Evolutionary conservation across 805 yeast genomes (phyloP).

Genomic region (Blastobotrys peoriensis): DNA sequence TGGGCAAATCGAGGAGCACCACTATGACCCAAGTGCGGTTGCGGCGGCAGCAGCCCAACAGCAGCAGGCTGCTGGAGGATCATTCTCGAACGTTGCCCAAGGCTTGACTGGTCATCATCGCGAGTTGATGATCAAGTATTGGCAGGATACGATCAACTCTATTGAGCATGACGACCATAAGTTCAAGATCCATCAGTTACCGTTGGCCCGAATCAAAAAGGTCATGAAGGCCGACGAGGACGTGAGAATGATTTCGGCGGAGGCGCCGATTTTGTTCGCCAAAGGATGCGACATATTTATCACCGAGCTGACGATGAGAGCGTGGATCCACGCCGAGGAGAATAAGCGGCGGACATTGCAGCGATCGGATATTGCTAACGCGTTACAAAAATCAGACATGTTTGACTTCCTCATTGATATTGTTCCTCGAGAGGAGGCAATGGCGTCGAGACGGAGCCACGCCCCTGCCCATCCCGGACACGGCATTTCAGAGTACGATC

Average conservation of each 20-base stretch:
- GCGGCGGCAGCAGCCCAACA: neutral
- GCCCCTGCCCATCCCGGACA: conserved; percentile 4
- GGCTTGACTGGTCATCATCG: conserved; percentile 78
- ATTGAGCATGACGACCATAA: conserved; percentile 69
- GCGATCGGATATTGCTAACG: conserved; percentile 91
- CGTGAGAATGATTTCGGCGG: conserved; percentile 96
- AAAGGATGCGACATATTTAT: conserved; percentile 97
- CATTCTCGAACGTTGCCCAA: conserved; percentile 86
- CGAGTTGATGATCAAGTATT: conserved; percentile 88
- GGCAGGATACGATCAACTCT: conserved; percentile 93
- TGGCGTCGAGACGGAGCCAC: conserved; percentile 7
- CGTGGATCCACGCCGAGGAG: conserved; percentile 98
- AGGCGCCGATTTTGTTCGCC: conserved; percentile 95
- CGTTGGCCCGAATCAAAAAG: conserved; percentile 91
- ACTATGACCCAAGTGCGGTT: neutral
- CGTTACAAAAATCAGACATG: conserved; percentile 91
- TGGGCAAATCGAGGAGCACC: neutral
- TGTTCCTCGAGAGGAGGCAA: conserved; percentile 82
- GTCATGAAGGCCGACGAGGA: conserved; percentile 98
- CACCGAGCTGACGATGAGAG: conserved; percentile 95
- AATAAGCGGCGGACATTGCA: conserved; percentile 92
- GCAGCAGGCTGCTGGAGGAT: conserved; percentile 41
- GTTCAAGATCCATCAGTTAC: conserved; percentile 89
- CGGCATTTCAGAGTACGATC: conserved; percentile 13
- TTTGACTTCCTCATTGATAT: conserved; percentile 95